Percentiles rank a stretch among this genome's conserved stretches.
Conservation (phyloP, 495 filamentous ascomycete species). For the Letharia lupina region DNA sequence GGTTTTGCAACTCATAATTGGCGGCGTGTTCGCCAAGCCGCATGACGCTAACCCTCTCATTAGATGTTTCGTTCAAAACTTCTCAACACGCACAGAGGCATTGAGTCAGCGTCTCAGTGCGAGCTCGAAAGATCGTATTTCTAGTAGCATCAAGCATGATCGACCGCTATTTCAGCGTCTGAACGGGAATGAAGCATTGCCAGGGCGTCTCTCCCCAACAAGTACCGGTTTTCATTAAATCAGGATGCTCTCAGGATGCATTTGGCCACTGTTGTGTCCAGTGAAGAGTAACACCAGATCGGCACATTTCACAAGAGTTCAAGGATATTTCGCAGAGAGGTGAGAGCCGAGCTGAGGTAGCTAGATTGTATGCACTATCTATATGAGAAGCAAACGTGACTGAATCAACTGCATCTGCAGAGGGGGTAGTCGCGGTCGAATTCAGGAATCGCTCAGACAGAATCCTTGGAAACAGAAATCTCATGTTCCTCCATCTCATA, state of each 20-base stretch:
- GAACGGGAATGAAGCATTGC: background rate
- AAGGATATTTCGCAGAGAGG: background rate
- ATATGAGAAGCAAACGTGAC: background rate
- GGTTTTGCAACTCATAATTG: background rate
- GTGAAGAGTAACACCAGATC: background rate
- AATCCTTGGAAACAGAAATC: background rate
- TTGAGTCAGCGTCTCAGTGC: too few species aligned
- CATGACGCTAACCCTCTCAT: background rate
- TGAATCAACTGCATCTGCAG: background rate
- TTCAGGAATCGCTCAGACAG: background rate
- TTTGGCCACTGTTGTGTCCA: too few species aligned
- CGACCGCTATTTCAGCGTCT: background rate
- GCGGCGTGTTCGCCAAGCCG: background rate
- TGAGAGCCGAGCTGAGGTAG: too few species aligned
- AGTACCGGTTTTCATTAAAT: background rate
- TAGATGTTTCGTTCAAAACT: background rate
- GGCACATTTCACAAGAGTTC: background rate
- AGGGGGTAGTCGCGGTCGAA: slow-evolving; percentile 2
- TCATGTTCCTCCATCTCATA: background rate
- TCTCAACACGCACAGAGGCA: background rate
- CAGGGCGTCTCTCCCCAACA: background rate
- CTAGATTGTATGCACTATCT: background rate
- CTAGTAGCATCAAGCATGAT: background rate
- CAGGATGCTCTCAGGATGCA: background rate
- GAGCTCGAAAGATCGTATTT: background rate